Evolutionary conservation across 2,329 filamentous ascomycete species (phyloP).

Genomic region (Ceratocystis ficicola): DNA sequence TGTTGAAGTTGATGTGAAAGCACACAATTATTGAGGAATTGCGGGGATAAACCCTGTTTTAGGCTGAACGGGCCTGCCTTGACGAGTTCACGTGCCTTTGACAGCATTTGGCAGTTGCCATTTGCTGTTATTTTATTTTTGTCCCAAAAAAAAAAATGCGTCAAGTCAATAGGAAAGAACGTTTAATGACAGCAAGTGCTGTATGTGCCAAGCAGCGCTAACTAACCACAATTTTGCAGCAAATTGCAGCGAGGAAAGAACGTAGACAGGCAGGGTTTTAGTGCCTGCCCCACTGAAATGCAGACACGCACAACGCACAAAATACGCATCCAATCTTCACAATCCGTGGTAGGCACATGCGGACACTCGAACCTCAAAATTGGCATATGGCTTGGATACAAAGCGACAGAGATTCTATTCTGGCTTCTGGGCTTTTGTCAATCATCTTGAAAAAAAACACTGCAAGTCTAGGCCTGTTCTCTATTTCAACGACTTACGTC

Average conservation of each 20-base stretch:
- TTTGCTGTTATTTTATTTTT: not conserved
- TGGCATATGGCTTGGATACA: too few species aligned
- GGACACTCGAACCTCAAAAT: not conserved
- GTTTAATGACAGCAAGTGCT: not conserved
- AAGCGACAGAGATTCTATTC: too few species aligned
- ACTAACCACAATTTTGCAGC: not conserved
- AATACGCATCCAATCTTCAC: not conserved
- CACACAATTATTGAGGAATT: not conserved
- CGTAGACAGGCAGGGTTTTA: not conserved
- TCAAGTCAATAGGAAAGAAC: not conserved
- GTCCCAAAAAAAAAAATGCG: not conserved
- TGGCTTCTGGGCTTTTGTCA: too few species aligned
- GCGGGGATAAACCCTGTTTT: not conserved
- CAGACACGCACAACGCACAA: not conserved
- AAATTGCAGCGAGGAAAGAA: not conserved
- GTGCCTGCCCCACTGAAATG: not conserved
- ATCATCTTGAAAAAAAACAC: too few species aligned
- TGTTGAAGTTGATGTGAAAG: not conserved
- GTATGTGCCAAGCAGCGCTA: too few species aligned
- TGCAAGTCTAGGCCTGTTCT: too few species aligned
- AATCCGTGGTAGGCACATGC: not conserved
- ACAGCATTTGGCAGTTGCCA: not conserved
- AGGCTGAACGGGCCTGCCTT: not conserved
- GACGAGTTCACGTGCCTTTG: not conserved
- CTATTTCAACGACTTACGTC: too few species aligned